Evolutionary conservation across 768 basidiomycete genomes (phyloP).

Genomic region (Hypsizygus marmoreus): DNA sequence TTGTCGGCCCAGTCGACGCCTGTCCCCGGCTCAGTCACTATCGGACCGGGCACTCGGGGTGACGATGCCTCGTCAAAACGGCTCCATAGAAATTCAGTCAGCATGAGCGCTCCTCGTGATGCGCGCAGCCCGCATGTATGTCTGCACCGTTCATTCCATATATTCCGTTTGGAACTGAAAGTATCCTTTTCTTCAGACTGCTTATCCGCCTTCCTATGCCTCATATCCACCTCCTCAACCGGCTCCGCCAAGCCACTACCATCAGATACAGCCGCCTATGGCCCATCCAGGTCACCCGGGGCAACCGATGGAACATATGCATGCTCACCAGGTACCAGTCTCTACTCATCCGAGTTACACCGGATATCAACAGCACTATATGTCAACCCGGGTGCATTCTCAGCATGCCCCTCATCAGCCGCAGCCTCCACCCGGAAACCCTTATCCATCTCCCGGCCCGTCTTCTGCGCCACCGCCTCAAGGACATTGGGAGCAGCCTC

Average conservation of each 20-base stretch:
- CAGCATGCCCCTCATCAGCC: conserved; percentile 34
- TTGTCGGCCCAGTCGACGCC: conserved; percentile 45
- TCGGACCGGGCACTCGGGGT: conserved; percentile 32
- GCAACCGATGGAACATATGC: conserved; percentile 45
- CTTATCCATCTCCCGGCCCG: conserved; percentile 47
- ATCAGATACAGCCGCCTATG: conserved; percentile 31
- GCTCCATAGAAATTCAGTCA: conserved; percentile 39
- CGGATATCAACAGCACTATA: conserved; percentile 32
- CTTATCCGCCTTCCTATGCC: conserved; percentile 46
- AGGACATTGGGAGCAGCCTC: conserved; percentile 39
- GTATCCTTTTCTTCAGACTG: conserved; percentile 24
- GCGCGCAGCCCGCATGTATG: conserved; percentile 54
- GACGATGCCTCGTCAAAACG: conserved; percentile 45
- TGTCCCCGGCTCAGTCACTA: conserved; percentile 37
- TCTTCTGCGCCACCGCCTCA: conserved; percentile 43
- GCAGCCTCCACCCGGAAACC: conserved; percentile 39
- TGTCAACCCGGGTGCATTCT: conserved; percentile 32
- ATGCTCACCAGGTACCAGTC: conserved; percentile 38
- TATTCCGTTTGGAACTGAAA: no score
- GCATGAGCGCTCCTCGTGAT: conserved; percentile 43
- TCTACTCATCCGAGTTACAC: conserved; percentile 38
- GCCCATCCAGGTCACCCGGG: conserved; percentile 26
- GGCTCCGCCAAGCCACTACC: conserved; percentile 31
- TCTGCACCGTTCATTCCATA: conserved; percentile 13
- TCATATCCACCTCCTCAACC: conserved; percentile 41